Evolutionary conservation across 2,329 filamentous ascomycete species (phyloP), one percentile per base, ranked within the genome.

Genomic region (Chaetomiaceae sp.): DNA sequence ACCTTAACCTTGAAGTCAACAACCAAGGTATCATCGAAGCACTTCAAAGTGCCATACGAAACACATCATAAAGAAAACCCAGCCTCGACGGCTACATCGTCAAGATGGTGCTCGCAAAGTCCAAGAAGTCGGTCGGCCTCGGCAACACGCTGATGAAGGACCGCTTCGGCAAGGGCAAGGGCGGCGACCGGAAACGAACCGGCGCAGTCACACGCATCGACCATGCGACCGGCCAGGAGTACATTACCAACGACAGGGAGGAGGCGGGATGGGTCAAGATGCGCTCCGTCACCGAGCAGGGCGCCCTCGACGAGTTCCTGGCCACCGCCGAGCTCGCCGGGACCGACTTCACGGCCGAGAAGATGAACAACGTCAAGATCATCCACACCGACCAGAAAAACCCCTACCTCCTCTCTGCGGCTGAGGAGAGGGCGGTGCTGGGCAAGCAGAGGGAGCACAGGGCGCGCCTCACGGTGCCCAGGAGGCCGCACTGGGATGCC

Each of bases 81-180:
- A 37, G 31, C 39, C 41, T 20, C 16, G 33, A 46, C 37, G 30
- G 23, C 20, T 12, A 50, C 42, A 40, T 14, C 51, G 31, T 52
- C 60, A 69, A 76, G 62, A 82, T 82, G 79, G 70, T 72, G 66
- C 69, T 76, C 63, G 83, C 93, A 70, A 99, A 97, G 74, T 96
- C 90, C 59, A 97, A 96, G 71, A 95, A 91, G 72, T 80, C 84
- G 63, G 89, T 96, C 64, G 93, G 93, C 68, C 83, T 99, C 73
- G 93, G 93, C 68, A 96, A 96, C 74, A 84, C 87, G 73, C 82
- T 99, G 67, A 99, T 99, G 93, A 97, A 97, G 68, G 93, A 97
- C 73, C 87, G 92, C 52, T 96, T 97, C 70, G 89, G 91, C 65
- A 95, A 93, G 72, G 88, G 89, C 64, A 96, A 95, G 70, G 88